phyloP scores from a whole-genome alignment of 2,329 filamentous ascomycete genomes.

The Curvularia verruculosa region DNA sequence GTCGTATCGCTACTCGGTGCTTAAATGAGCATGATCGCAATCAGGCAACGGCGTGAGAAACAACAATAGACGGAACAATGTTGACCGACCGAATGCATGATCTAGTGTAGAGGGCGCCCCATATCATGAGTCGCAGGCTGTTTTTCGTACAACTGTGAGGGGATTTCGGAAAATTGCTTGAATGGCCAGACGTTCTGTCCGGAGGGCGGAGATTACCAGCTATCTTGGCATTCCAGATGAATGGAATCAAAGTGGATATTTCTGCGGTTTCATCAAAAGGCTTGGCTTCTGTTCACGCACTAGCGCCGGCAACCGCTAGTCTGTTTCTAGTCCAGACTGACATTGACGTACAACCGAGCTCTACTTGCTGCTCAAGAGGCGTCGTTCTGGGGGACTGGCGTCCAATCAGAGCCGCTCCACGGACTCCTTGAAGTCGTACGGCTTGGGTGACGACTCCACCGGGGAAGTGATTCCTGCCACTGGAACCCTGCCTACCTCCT shows the following conservation, averaged over 20 bases:
- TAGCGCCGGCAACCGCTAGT: constrained; percentile 13
- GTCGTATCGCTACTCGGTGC: constrained; percentile 10
- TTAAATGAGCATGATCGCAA: not conserved
- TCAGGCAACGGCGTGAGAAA: constrained; percentile 6
- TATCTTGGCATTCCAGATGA: constrained; percentile 9
- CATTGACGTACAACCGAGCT: not conserved
- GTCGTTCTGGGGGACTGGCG: not conserved
- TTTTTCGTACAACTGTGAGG: not conserved
- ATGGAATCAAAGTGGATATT: constrained; percentile 7
- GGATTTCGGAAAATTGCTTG: constrained; percentile 8
- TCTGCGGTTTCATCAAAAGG: constrained; percentile 17
- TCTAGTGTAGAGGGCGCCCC: constrained; percentile 4
- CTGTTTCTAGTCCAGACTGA: constrained; percentile 9
- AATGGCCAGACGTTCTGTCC: constrained; percentile 11
- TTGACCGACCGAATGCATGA: not conserved
- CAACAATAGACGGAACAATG: constrained; percentile 11
- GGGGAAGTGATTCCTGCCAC: not conserved
- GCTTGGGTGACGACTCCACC: not conserved
- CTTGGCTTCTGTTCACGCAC: constrained; percentile 6
- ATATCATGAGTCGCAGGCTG: not conserved
- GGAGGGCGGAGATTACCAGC: constrained; percentile 7
- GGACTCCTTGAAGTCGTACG: not conserved
- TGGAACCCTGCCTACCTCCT: not conserved
- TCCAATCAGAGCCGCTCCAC: not conserved
- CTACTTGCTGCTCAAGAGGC: not conserved